Base-by-base conservation (phyloP, 192 early-diverging fungal species). In the Podila horticola region DNA sequence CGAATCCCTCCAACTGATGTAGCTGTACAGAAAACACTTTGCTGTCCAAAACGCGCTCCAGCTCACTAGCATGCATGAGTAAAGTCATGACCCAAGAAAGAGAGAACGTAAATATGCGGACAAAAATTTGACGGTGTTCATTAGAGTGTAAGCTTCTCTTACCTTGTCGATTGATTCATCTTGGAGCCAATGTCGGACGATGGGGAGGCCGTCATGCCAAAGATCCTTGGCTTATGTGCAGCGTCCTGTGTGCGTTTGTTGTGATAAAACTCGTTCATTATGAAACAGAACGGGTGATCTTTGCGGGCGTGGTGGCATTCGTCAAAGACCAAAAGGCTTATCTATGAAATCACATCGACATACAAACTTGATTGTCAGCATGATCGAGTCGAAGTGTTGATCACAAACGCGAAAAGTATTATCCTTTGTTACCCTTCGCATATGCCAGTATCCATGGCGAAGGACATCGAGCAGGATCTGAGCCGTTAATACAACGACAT, bases 151-250 rank as follows among this genome's bases (percentile, higher is more conserved):
- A 8, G 10, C 26, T 15, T 31, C 26, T 20, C 22, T 52, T 76
- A 84, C 84, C 55, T 81, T 26, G 82, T 73, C 17, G 74, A 58
- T 26, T 74, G 65, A 26, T 70, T 12, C 4, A 67, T 33, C 22
- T 58, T 72, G 7, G 74, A 76, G 4, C 74, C 72, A 26, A 71
- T 58, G 29, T 79, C 75, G 30, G 84, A 72, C 17, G 93, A 86
- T 13, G 96, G 96, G n/a, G 97, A 98, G 7, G 96, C 96, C 0
- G 96, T 97, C 92, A 97, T 94, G 2, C 96, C 94, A 85, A 99
- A 94, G 0, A 99, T 88, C 51, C 91, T 92, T 13, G 97, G 97
- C 17, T 91, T 82, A 13, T 84, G 51, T 41, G 38, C 38, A 41
- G 12, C 2, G 12, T 10, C 9, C 38, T 12, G 38, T 41, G 38